Conservation (phyloP, 2,329 filamentous ascomycete species). For the Elsinoe necatrix region DNA sequence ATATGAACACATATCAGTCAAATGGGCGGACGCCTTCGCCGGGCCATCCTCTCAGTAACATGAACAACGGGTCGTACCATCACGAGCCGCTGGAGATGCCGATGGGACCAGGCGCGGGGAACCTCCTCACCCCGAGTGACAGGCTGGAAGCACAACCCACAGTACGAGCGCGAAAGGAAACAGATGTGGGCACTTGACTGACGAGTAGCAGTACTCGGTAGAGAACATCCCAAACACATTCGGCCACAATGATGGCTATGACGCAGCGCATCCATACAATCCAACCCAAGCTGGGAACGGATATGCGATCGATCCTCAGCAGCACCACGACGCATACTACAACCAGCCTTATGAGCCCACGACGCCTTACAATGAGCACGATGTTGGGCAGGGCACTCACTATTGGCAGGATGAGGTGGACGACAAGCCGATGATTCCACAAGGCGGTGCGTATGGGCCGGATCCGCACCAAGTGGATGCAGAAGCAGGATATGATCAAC, state of each 20-base stretch:
- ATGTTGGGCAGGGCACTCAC: conserved; percentile 24
- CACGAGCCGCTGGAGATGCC: conserved; percentile 59
- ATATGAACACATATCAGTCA: conserved; percentile 45
- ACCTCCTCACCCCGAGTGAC: conserved; percentile 57
- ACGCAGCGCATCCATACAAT: conserved; percentile 36
- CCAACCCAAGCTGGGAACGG: conserved; percentile 44
- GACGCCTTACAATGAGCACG: conserved; percentile 18
- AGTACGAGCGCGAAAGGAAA: conserved; percentile 41
- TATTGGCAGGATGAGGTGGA: conserved; percentile 62
- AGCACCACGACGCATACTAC: conserved; percentile 81
- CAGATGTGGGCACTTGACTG: conserved; percentile 2
- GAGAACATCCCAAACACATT: conserved; percentile 58
- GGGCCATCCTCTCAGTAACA: conserved; percentile 64
- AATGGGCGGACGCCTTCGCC: conserved; percentile 63
- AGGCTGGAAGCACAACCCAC: conserved; percentile 75
- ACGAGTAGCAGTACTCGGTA: conserved; percentile 53
- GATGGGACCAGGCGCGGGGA: conserved; percentile 46
- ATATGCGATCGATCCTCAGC: conserved; percentile 71
- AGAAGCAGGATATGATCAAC: conserved; percentile 33
- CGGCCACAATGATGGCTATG: conserved; percentile 54
- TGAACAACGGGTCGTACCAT: conserved; percentile 67
- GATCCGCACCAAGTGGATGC: conserved; percentile 42
- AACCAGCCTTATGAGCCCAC: conserved; percentile 71
- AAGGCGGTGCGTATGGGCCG: conserved; percentile 53
- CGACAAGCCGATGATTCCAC: conserved; percentile 64